Percentiles rank a stretch among this genome's conserved stretches.
phyloP scores from a whole-genome alignment of 805 yeast genomes.

The Candida sakaeoensis region DNA sequence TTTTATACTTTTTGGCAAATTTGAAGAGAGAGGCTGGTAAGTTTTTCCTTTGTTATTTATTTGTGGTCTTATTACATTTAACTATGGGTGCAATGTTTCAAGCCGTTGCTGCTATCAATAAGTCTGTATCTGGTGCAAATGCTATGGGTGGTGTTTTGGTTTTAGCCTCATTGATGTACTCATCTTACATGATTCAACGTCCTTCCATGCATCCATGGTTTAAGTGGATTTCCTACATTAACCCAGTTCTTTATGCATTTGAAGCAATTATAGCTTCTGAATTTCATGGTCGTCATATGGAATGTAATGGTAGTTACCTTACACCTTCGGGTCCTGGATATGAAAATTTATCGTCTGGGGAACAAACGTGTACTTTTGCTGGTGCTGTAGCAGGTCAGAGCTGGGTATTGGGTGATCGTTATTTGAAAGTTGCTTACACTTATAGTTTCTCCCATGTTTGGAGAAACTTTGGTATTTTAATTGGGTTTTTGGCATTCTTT shows the following conservation, averaged over 20 bases:
- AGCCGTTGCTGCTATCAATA: constrained; percentile 49
- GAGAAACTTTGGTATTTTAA: constrained; percentile 46
- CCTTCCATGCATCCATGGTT: constrained; percentile 35
- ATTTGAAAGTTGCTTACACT: constrained; percentile 28
- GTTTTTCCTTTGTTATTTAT: constrained; percentile 47
- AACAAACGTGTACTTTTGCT: constrained; percentile 17
- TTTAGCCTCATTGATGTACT: constrained; percentile 27
- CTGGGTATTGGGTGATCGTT: constrained; percentile 31
- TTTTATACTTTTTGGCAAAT: constrained; percentile 28
- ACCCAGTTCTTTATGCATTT: constrained; percentile 27
- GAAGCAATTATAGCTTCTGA: constrained; percentile 28
- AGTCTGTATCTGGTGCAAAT: constrained; percentile 53
- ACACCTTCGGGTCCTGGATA: constrained; percentile 26
- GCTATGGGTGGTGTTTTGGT: constrained; percentile 50
- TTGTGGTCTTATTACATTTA: constrained; percentile 44
- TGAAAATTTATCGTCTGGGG: constrained; percentile 13
- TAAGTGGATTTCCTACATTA: constrained; percentile 37
- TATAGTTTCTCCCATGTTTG: constrained; percentile 40
- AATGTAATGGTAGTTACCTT: constrained; percentile 19
- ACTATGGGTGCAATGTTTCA: constrained; percentile 53
- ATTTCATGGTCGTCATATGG: constrained; percentile 27
- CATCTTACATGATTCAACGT: constrained; percentile 27
- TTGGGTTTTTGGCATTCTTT: constrained; percentile 23
- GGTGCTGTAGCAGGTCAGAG: constrained; percentile 18
- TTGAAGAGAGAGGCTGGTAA: constrained; percentile 52